Conservation (phyloP, 331 rosid genomes). For the Acacia pycnantha region DNA sequence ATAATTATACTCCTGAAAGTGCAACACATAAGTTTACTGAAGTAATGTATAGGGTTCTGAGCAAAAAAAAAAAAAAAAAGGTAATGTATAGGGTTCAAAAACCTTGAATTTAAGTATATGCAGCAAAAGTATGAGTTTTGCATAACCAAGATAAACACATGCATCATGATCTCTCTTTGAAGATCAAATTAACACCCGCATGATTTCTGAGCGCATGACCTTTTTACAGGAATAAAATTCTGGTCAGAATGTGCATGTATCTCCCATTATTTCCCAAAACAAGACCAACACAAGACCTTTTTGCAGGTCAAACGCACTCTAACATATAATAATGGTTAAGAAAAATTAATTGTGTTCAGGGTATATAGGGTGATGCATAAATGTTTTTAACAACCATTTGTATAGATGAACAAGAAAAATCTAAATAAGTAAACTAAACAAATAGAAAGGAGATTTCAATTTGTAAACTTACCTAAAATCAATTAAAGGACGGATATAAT, state of each 20-base stretch:
- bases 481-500: slow-evolving; percentile 86
- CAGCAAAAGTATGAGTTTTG: background rate
- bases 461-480: slow-evolving; percentile 75
- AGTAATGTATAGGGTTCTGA: too few relatives aligned
- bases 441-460: slow-evolving; percentile 22
- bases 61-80: too few relatives aligned
- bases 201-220: background rate
- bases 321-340: slow-evolving; percentile 7
- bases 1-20: slow-evolving; percentile 27
- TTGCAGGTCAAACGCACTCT: background rate
- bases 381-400: background rate
- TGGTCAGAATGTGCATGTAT: background rate
- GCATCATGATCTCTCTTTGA: background rate
- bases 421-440: slow-evolving; percentile 26
- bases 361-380: background rate
- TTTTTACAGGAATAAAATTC: background rate
- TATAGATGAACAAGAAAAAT: background rate
- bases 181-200: slow-evolving; percentile 7
- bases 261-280: background rate
- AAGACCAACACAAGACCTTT: background rate
- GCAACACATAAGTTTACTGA: slow-evolving; percentile 22
- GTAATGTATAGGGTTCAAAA: slow-evolving; percentile 5
- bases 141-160: slow-evolving; percentile 1
- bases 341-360: background rate
- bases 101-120: slow-evolving; percentile 18